These are phyloP conservation scores for Salix arbutifolia DNA, from an alignment of 345 rosid genomes.

Conservation along the genomic window DNA sequence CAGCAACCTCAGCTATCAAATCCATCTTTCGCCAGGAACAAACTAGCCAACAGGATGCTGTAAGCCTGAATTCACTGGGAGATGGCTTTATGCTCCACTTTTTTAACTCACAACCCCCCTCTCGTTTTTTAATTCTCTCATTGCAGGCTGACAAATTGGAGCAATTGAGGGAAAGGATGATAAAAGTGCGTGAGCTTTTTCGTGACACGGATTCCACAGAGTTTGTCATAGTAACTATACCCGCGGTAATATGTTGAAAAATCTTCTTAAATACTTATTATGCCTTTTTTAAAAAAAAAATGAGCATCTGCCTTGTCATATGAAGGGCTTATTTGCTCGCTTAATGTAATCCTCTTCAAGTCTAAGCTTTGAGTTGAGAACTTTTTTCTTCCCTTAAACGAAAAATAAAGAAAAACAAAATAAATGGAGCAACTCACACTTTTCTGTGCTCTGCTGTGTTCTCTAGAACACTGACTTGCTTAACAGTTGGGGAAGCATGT, in stretches of 20 bases:
- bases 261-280: not conserved
- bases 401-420: not conserved
- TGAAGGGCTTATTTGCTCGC: not conserved
- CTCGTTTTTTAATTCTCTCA: not conserved
- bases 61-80: slow-evolving; percentile 37
- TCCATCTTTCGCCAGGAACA: slow-evolving; percentile 84
- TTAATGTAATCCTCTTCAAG: not conserved
- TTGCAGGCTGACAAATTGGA: slow-evolving; percentile 81
- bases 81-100: slow-evolving; percentile 1
- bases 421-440: not conserved
- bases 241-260: slow-evolving; percentile 52
- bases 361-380: not conserved
- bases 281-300: no score
- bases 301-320: not conserved
- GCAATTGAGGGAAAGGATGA: slow-evolving; percentile 83
- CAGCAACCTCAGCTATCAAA: slow-evolving; percentile 95
- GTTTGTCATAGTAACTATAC: slow-evolving; percentile 91
- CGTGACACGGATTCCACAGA: slow-evolving; percentile 87
- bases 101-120: not conserved
- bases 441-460: not conserved
- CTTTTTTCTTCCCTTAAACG: not conserved
- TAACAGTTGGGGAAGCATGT: not conserved
- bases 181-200: slow-evolving; percentile 95
- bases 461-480: not conserved
- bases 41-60: slow-evolving; percentile 47